Evolutionary conservation across 148 eudicot species (phyloP).

Genomic region (Fagopyrum tataricum): DNA sequence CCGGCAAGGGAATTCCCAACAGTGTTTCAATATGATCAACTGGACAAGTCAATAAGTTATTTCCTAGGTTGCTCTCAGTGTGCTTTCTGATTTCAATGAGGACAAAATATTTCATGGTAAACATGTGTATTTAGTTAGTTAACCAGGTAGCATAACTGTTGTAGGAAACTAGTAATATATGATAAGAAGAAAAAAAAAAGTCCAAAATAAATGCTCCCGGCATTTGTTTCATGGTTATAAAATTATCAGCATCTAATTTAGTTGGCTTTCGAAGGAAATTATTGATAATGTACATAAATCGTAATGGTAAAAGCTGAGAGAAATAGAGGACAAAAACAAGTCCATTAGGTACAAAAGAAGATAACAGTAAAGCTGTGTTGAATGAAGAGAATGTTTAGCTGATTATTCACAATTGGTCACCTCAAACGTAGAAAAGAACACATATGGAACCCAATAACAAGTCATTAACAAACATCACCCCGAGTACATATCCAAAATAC

Average conservation of each 20-base stretch:
- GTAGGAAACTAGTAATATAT: background rate
- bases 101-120: background rate
- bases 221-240: background rate
- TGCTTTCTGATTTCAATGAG: background rate
- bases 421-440: background rate
- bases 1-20: slow-evolving; percentile 93
- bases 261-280: background rate
- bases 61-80: background rate
- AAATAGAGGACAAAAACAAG: background rate
- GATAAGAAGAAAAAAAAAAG: no score
- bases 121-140: background rate
- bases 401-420: background rate
- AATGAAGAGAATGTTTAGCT: background rate
- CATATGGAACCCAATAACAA: background rate
- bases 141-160: background rate
- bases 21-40: slow-evolving; percentile 52
- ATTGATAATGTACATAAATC: background rate
- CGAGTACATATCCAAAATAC: background rate
- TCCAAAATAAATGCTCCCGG: background rate
- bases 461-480: background rate
- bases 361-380: background rate
- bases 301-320: background rate
- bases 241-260: background rate
- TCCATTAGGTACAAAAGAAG: background rate
- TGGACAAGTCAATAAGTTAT: background rate